These are phyloP conservation scores for Geranium rotundifolium DNA, from an alignment of 345 rosid genomes.

Conservation along the genomic window DNA sequence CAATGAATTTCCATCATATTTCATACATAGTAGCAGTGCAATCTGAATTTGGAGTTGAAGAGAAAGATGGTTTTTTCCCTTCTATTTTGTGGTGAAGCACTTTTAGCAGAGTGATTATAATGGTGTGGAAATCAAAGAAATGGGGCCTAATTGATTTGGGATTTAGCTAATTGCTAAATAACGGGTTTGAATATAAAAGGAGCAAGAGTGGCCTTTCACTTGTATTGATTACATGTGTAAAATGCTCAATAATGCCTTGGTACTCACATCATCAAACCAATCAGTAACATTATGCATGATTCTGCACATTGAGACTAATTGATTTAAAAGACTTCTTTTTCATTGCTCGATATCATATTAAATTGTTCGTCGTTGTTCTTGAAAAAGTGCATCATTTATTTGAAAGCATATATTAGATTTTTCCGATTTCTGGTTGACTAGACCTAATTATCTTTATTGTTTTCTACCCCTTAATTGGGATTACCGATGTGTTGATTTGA, in stretches of 20 bases:
- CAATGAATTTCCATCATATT: background rate
- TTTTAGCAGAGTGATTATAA: background rate
- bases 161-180: slow-evolving; percentile 2
- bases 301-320: no score
- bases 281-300: no score
- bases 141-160: slow-evolving; percentile 29
- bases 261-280: no score
- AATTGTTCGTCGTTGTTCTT: no score
- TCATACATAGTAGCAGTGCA: background rate
- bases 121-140: slow-evolving; percentile 4
- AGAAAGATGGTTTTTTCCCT: background rate
- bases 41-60: background rate
- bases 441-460: no score
- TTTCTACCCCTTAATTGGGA: no score
- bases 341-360: no score
- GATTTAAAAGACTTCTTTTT: no score
- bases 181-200: slow-evolving; percentile 3
- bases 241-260: background rate
- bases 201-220: background rate
- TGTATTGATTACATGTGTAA: background rate
- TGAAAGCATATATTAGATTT: no score
- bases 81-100: background rate
- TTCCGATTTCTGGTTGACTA: no score
- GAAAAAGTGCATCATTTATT: no score
- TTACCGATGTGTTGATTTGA: no score